phyloP scores from a whole-genome alignment of 345 rosid species.

The Populus alba region DNA sequence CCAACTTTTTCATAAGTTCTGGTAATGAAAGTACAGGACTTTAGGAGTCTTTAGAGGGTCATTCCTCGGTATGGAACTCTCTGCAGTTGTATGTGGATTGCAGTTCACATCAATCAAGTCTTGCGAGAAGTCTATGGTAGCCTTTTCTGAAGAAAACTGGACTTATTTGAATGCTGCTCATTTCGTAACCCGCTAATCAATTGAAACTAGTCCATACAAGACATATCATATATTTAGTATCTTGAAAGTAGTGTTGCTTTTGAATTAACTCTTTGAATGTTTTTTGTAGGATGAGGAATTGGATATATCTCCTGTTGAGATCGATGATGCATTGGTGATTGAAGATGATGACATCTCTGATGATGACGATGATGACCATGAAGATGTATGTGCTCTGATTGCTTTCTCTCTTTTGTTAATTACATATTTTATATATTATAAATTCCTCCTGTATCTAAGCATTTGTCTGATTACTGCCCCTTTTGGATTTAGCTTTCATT shows the following conservation, averaged over 20 bases:
- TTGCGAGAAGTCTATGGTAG: not conserved
- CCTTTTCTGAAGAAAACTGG: not conserved
- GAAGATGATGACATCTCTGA: slow-evolving; percentile 98
- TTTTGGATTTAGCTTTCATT: not conserved
- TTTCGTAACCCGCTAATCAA: not conserved
- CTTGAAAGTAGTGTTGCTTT: not conserved
- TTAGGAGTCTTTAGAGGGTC: not conserved
- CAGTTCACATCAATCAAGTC: not conserved
- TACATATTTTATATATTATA: not conserved
- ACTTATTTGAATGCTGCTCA: not conserved
- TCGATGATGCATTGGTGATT: slow-evolving; percentile 92
- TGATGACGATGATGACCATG: slow-evolving; percentile 90
- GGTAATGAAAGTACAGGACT: not conserved
- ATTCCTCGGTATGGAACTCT: too few relatives aligned
- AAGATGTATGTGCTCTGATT: slow-evolving; percentile 67
- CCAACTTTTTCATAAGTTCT: not conserved
- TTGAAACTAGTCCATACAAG: not conserved
- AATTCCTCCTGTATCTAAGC: not conserved
- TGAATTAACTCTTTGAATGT: not conserved
- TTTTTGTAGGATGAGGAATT: slow-evolving; percentile 80
- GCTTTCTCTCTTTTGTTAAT: not conserved
- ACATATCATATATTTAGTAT: not conserved
- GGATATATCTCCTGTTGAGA: slow-evolving; percentile 84
- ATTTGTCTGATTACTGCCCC: not conserved
- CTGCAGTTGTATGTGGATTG: not conserved